These are phyloP conservation scores for Oldenlandia corymbosa DNA, from an alignment of 257 asterid species.

Conservation along the genomic window DNA sequence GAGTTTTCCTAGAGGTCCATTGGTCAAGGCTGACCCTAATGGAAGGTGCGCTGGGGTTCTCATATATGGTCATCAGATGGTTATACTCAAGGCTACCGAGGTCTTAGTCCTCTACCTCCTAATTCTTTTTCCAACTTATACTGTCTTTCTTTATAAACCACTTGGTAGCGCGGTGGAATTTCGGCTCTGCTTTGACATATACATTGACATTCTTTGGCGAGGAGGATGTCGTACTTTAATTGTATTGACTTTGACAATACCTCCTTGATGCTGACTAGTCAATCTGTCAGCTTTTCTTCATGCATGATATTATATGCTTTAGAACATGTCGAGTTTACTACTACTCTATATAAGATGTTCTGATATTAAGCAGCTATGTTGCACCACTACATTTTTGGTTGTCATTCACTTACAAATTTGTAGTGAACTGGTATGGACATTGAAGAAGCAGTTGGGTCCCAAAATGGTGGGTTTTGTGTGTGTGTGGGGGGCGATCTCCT, in stretches of 20 bases:
- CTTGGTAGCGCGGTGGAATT: not conserved
- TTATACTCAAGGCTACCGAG: slow-evolving; percentile 95
- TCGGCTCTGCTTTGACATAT: too few species aligned
- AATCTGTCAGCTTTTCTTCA: not conserved
- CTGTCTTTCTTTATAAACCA: not conserved
- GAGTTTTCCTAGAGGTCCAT: slow-evolving; percentile 74
- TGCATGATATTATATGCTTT: not conserved
- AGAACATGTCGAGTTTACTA: not conserved
- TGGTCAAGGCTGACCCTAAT: slow-evolving; percentile 82
- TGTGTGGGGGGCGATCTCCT: too few species aligned
- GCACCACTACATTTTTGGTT: not conserved
- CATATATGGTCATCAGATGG: slow-evolving; percentile 82
- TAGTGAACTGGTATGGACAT: not conserved
- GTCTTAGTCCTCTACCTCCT: slow-evolving; percentile 30
- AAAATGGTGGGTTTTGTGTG: too few species aligned
- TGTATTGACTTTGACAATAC: not conserved
- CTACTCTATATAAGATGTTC: not conserved
- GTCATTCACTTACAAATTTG: not conserved
- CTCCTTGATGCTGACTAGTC: not conserved
- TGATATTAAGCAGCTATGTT: not conserved
- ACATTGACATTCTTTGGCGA: too few species aligned
- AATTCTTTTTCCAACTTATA: not conserved
- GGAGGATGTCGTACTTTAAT: too few species aligned
- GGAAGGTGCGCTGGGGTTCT: slow-evolving; percentile 94
- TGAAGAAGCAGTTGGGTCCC: not conserved